Percentiles rank a stretch among this genome's conserved stretches.
Conservation (phyloP, 2,329 filamentous ascomycete genomes). For the Sporothrix humicola region DNA sequence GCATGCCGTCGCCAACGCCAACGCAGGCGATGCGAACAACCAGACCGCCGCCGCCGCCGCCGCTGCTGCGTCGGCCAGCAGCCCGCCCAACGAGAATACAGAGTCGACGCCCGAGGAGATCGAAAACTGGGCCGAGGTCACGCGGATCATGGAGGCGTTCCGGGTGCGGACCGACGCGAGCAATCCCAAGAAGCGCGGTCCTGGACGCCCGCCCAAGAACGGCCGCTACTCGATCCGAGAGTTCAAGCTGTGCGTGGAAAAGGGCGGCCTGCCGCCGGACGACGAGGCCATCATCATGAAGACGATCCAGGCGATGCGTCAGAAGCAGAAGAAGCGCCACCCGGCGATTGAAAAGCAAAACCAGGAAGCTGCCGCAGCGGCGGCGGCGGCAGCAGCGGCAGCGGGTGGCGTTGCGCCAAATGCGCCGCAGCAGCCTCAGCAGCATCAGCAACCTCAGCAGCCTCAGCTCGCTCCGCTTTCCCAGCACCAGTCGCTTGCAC, state of each 20-base stretch:
- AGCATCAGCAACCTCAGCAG: not conserved
- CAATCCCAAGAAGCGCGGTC: constrained; percentile 71
- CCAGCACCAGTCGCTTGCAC: too few relatives aligned
- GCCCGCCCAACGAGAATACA: not conserved
- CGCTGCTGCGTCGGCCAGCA: not conserved
- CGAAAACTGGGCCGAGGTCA: constrained; percentile 22
- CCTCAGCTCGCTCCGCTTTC: too few relatives aligned
- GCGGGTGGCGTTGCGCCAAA: not conserved
- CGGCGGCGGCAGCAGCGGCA: not conserved
- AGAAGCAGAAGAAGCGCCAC: constrained; percentile 33
- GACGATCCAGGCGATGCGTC: constrained; percentile 31
- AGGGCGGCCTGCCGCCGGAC: constrained; percentile 19
- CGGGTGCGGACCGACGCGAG: constrained; percentile 13
- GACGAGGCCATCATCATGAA: constrained; percentile 17
- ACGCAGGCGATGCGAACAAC: not conserved
- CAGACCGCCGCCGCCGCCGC: not conserved
- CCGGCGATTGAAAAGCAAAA: not conserved
- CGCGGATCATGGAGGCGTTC: constrained; percentile 30
- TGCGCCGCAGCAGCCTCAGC: not conserved
- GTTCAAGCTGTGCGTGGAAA: constrained; percentile 59
- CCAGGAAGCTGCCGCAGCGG: not conserved
- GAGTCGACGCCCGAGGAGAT: constrained; percentile 27
- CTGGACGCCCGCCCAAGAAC: constrained; percentile 81
- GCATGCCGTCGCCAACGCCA: not conserved
- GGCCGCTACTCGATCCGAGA: constrained; percentile 83